Conservation (phyloP, 2,329 filamentous ascomycete genomes). For the Alternaria postmessia region DNA sequence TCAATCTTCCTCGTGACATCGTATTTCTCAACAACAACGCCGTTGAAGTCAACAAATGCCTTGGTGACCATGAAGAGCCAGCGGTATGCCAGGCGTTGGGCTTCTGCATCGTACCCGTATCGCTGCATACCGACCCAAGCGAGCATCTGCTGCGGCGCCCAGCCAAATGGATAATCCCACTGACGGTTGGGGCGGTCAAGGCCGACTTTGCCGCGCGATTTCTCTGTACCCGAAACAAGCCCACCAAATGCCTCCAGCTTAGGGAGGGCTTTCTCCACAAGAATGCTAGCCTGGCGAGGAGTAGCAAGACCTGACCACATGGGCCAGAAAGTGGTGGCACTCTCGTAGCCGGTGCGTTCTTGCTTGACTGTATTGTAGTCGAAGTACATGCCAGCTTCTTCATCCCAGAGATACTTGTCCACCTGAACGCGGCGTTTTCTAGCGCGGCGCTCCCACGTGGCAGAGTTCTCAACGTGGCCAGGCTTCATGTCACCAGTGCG, state of each 20-base stretch:
- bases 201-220: constrained; percentile 81
- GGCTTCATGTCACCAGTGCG: constrained; percentile 70
- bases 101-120: constrained; percentile 91
- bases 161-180: constrained; percentile 98
- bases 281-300: constrained; percentile 81
- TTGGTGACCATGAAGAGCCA: constrained; percentile 99
- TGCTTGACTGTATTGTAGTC: constrained; percentile 91
- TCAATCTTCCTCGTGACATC: constrained; percentile 91
- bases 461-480: constrained; percentile 79
- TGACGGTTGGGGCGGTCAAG: constrained; percentile 90
- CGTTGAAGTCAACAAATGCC: constrained; percentile 98
- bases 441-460: constrained; percentile 88
- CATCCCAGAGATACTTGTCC: constrained; percentile 94
- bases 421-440: constrained; percentile 84
- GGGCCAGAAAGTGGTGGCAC: constrained; percentile 93
- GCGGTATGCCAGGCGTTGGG: constrained; percentile 88
- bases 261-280: constrained; percentile 83
- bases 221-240: constrained; percentile 85
- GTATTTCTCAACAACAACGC: constrained; percentile 98
- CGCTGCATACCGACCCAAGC: constrained; percentile 93
- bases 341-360: constrained; percentile 84
- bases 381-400: constrained; percentile 93
- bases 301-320: constrained; percentile 93
- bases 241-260: constrained; percentile 89
- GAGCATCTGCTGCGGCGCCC: constrained; percentile 98